Conservation (phyloP, 768 basidiomycete genomes). For the Jaapia argillacea region DNA sequence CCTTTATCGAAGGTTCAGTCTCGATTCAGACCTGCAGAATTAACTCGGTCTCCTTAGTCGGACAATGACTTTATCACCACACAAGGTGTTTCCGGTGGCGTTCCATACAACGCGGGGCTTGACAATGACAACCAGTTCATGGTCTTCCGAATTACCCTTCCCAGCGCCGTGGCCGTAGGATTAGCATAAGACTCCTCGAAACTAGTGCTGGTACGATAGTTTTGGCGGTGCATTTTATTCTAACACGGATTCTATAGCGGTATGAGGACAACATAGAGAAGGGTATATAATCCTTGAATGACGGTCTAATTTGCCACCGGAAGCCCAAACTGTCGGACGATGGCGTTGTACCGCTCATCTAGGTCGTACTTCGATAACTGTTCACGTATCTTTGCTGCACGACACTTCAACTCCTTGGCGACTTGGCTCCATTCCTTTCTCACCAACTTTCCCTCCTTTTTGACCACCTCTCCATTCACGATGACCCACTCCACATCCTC, state of each 20-base stretch:
- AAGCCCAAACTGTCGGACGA: not conserved
- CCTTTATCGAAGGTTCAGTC: not conserved
- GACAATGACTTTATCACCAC: conserved; percentile 59
- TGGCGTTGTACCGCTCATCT: conserved; percentile 6
- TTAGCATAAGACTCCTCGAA: too few species aligned
- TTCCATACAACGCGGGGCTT: conserved; percentile 40
- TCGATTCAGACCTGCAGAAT: not conserved
- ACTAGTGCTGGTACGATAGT: too few species aligned
- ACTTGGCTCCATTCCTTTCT: conserved; percentile 13
- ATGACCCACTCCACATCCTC: conserved; percentile 21
- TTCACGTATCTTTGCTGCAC: conserved; percentile 10
- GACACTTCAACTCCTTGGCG: conserved; percentile 14
- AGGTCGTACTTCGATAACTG: conserved; percentile 12
- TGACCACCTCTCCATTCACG: conserved; percentile 20
- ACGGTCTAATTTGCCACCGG: not conserved
- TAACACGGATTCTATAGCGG: too few species aligned
- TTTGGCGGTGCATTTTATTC: too few species aligned
- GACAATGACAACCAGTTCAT: conserved; percentile 56
- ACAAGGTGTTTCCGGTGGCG: conserved; percentile 39
- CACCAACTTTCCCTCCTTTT: conserved; percentile 15
- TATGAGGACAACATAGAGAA: not conserved
- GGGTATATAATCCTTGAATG: not conserved
- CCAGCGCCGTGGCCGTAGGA: conserved; percentile 20
- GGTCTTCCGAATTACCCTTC: conserved; percentile 51
- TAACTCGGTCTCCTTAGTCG: conserved; percentile 19